Conservation (phyloP, 2,329 filamentous ascomycete species). For the Sporothrix brunneoviolacea region DNA sequence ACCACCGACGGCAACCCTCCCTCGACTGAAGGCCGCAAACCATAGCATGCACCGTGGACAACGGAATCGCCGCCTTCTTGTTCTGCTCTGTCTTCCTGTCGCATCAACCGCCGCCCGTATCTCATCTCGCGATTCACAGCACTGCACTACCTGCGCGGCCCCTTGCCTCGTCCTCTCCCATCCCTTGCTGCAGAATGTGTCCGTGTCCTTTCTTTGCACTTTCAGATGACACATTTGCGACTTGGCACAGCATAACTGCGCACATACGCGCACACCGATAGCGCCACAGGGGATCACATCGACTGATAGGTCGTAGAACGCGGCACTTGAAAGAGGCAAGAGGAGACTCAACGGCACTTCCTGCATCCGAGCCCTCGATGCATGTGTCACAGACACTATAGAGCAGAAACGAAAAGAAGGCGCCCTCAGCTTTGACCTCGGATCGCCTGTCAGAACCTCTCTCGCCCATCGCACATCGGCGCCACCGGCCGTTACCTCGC, state of each 20-base stretch:
- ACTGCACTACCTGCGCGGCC: background rate
- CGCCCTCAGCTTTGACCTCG: background rate
- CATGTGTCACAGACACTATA: no score
- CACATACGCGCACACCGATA: no score
- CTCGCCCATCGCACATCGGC: background rate
- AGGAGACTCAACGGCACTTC: no score
- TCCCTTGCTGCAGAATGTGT: background rate
- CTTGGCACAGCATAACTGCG: background rate
- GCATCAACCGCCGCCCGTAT: no score
- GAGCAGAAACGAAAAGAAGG: no score
- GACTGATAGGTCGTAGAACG: no score
- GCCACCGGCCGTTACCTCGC: slow-evolving; percentile 3
- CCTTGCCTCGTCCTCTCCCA: background rate
- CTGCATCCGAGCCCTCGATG: no score
- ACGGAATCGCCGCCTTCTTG: background rate
- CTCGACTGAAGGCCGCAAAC: no score
- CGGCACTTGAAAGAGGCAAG: no score
- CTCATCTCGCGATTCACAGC: background rate
- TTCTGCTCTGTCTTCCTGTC: background rate
- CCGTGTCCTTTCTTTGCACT: background rate
- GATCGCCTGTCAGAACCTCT: background rate
- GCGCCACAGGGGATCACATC: no score
- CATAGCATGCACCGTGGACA: no score
- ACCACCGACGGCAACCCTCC: background rate
- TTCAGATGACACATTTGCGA: background rate